Base-by-base conservation (phyloP, 2,329 filamentous ascomycete genomes). In the Paracorniculantispora psalliotae region DNA sequence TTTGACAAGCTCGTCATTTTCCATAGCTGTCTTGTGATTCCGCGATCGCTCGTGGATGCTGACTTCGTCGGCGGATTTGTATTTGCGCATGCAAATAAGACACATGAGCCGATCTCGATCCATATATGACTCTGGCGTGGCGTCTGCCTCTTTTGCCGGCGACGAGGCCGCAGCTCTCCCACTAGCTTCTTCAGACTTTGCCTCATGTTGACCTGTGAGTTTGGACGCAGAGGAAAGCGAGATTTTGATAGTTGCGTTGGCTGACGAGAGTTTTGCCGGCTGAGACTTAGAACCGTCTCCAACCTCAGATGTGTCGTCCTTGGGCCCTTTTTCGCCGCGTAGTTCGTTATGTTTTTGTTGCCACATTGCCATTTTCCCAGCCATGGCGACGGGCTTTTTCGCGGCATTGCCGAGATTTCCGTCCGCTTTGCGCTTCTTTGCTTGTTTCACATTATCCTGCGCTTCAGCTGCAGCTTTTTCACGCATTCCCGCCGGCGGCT, bases 371-470 rank as follows among this genome's bases (percentile, higher is more conserved):
- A 78, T 71, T 50, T 77, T 75, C 1, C 73, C 72, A 39, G 71
- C 72, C 76, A 78, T 77, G 2, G 71, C 70, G 1, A 71, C 69
- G 6, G 71, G 65, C 60, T 73, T 77, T 61, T 78, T 78, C 2
- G 67, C 54, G 2, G 69, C 61, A 67, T 62, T 2, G 68, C 65
- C 23, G 65, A 72, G 35, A 10, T 19, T 64, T 2, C 67, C 71
- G 3, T 83, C 81, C 1, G 75, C 75, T 67, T 85, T 86, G 55
- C 80, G 73, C 66, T 84, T 84, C 72, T 83, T 85, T 12, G 67
- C 57, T 62, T 77, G 78, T 61, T 75, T 77, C 7, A 62, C 64
- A 10, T 73, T 70, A 51, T 63, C 5, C 64, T 63, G 49, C 73
- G 71, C 54, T 37, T 57, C 33, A 5, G 35, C 15, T 10, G 33